A percentile compares a stretch with the other conserved stretches of the same genome.
These are phyloP conservation scores for Aegle marmelos DNA, from an alignment of 345 rosid species.

Conservation along the genomic window DNA sequence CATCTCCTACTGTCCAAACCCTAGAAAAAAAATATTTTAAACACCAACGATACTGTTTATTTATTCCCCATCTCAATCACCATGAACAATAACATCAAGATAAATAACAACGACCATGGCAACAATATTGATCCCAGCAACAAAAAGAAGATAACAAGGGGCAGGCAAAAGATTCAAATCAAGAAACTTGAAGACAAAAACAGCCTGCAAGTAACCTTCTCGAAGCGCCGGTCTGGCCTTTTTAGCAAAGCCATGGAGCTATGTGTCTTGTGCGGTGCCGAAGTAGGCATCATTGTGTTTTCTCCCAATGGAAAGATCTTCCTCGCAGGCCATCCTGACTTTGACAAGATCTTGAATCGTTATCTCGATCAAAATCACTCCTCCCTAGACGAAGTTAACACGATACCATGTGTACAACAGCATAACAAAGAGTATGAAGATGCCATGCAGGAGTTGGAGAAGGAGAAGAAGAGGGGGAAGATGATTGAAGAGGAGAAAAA, in stretches of 20 bases:
- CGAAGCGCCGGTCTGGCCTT: conserved; percentile 27
- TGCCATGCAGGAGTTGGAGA: conserved; percentile 22
- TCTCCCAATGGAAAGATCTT: conserved; percentile 35
- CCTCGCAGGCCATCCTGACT: conserved; percentile 27
- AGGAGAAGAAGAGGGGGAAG: conserved; percentile 17
- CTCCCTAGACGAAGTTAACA: neutral
- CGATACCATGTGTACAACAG: neutral
- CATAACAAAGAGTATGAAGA: conserved; percentile 18
- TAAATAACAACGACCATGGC: neutral
- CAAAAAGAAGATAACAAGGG: conserved; percentile 13
- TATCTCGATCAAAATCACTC: neutral
- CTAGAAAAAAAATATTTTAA: neutral
- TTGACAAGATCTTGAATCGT: conserved; percentile 15
- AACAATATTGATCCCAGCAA: neutral
- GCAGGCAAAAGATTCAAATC: conserved; percentile 27
- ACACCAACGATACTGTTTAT: neutral
- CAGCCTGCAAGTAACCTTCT: conserved; percentile 24
- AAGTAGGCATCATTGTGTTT: conserved; percentile 28
- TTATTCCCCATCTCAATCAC: neutral
- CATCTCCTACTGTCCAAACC: neutral
- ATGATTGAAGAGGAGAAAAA: conserved; percentile 14
- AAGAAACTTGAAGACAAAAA: conserved; percentile 19
- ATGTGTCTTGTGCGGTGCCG: conserved; percentile 28
- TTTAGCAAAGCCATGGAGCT: conserved; percentile 40
- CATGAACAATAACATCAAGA: neutral